Evolutionary conservation across 1,139 yeast species (phyloP), one percentile per base, ranked within the genome.

Genomic region (Nadsonia starkeyi-henricii): DNA sequence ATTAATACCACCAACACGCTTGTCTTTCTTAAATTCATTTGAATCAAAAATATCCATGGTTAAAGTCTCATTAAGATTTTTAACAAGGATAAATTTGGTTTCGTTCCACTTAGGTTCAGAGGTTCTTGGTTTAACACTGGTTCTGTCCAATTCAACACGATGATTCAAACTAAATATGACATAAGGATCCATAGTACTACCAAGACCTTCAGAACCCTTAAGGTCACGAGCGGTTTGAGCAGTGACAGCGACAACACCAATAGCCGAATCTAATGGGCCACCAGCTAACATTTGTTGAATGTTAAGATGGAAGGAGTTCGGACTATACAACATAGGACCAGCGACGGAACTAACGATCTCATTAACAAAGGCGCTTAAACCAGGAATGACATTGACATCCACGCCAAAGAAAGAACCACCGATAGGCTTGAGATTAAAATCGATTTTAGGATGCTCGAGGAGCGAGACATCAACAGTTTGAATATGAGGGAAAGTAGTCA

Each of bases 201-300:
- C 89, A 46, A 82, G 70, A 51, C 67, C 64, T 44, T 78, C 79
- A 54, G 82, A 78, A 45, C 85, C 85, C 60, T 75, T 78, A 59
- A 91, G 70, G 43, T 75, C 77, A 54, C 72, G 73, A 21, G 94
- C 96, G 45, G 75, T 69, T 58, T 78, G 78, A 39, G 83, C 72
- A 39, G 75, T 78, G 48, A 91, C 68, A 45, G 81, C 81, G 56
- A 89, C 68, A 26, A 91, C 85, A 67, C 98, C 98, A 57, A 86
- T 74, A 12, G 97, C 83, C 21, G 93, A 78, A 58, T 81, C 82
- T 51, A 79, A 68, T 43, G 85, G 81, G 51, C 85, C 78, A 60
- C 96, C 96, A 23, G 95, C 83, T 58, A 91, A 68, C 62, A 91
- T 71, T 67, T 88, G 96, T 62, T 93, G 95, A 46, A 91, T 75